Conservation (phyloP, 2,329 filamentous ascomycete species). For the Pseudogymnoascus sp. region DNA sequence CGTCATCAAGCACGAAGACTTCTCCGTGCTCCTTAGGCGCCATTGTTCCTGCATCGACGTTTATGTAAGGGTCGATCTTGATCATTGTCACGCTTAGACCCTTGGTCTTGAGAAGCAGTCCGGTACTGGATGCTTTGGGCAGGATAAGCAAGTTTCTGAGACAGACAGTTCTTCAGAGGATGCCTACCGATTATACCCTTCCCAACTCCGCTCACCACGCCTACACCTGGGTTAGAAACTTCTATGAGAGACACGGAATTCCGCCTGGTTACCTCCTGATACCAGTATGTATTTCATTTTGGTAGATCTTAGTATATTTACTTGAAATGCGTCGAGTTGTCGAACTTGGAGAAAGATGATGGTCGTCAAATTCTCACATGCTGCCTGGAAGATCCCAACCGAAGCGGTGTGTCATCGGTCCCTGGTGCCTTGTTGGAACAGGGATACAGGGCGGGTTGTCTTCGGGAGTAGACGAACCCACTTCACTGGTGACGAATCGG, state of each 20-base stretch:
- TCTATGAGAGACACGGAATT: background rate
- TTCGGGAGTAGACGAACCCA: background rate
- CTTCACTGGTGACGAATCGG: background rate
- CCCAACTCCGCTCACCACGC: conserved; percentile 48
- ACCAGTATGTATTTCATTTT: conserved; percentile 74
- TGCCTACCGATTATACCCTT: conserved; percentile 58
- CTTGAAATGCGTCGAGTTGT: background rate
- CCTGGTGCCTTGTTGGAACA: background rate
- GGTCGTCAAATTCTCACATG: background rate
- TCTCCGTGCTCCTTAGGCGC: conserved; percentile 71
- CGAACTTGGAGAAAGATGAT: background rate
- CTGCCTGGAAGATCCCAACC: background rate
- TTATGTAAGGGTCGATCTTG: conserved; percentile 67
- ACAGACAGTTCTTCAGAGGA: background rate
- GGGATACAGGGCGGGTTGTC: background rate
- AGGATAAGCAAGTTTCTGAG: conserved; percentile 18
- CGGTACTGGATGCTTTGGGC: conserved; percentile 55
- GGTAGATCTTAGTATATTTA: conserved; percentile 26
- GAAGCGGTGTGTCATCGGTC: background rate
- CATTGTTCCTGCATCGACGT: conserved; percentile 66
- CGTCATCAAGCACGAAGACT: conserved; percentile 78
- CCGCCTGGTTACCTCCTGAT: conserved; percentile 51
- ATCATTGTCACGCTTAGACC: conserved; percentile 65
- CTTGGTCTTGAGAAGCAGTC: conserved; percentile 68
- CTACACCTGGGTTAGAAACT: conserved; percentile 15